phyloP scores from a whole-genome alignment of 1,284 basidiomycete genomes.

The Boletellus deceptivus region DNA sequence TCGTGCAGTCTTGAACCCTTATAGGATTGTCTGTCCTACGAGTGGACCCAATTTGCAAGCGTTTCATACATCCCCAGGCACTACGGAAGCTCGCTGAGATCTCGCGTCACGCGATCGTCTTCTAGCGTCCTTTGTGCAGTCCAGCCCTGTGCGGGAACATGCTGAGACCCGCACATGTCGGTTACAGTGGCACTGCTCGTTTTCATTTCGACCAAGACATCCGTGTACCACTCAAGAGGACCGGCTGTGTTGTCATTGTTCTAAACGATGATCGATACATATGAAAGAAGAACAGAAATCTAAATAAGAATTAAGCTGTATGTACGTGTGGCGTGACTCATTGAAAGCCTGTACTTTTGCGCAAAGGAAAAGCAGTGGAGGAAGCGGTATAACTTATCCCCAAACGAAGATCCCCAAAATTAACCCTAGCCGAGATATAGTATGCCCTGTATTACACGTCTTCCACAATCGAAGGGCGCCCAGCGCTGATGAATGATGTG shows the following conservation, averaged over 20 bases:
- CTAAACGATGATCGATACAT: conserved; percentile 14
- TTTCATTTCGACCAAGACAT: conserved; percentile 13
- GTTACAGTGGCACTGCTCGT: conserved; percentile 7
- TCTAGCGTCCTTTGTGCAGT: background rate
- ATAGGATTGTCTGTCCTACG: conserved; percentile 11
- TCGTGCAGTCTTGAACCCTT: conserved; percentile 12
- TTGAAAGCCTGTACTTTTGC: conserved; percentile 27
- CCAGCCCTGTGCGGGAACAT: background rate
- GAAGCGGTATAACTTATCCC: conserved; percentile 31
- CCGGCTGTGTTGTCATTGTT: conserved; percentile 3
- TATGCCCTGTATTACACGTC: conserved; percentile 13
- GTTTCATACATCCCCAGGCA: conserved; percentile 7
- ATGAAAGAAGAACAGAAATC: conserved; percentile 7
- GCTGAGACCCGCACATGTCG: conserved; percentile 7
- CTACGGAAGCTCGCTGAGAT: conserved; percentile 28
- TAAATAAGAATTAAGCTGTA: conserved; percentile 14
- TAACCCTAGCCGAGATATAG: conserved; percentile 24
- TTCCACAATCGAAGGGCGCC: conserved; percentile 23
- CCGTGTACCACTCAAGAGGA: conserved; percentile 1
- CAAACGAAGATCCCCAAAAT: conserved; percentile 21
- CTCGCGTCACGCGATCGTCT: conserved; percentile 18
- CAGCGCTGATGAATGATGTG: conserved; percentile 16
- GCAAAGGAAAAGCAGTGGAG: conserved; percentile 4
- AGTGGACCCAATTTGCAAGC: background rate
- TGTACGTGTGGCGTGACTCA: conserved; percentile 12